Evolutionary conservation across 371 early-diverging fungal genomes (phyloP).

Genomic region (Paraphysoderma sedebokerense): DNA sequence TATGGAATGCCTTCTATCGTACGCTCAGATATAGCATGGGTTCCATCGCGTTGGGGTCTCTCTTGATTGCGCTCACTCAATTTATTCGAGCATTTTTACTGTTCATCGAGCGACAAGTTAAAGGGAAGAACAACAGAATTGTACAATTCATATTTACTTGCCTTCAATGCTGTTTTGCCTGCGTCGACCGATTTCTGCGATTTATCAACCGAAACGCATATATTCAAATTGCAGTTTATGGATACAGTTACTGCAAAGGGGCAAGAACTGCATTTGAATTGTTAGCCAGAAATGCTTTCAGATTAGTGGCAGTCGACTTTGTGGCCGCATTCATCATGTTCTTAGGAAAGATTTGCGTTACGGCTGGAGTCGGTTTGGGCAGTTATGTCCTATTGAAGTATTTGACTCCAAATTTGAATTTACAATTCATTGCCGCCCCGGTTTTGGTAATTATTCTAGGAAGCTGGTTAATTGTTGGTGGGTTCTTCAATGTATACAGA

Average conservation of each 20-base stretch:
- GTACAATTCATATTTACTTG: conserved; percentile 17
- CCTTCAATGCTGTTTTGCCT: conserved; percentile 19
- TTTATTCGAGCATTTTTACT: conserved; percentile 14
- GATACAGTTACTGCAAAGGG: conserved; percentile 21
- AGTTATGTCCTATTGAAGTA: not conserved
- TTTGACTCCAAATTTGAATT: not conserved
- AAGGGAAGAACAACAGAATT: conserved; percentile 8
- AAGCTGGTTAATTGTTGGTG: conserved; percentile 18
- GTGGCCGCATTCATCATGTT: conserved; percentile 5
- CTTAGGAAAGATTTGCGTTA: not conserved
- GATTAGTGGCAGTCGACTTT: conserved; percentile 2
- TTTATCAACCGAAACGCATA: conserved; percentile 35
- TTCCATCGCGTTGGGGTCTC: conserved; percentile 23
- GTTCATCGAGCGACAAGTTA: conserved; percentile 7
- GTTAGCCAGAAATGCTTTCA: conserved; percentile 3
- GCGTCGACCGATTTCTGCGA: conserved; percentile 18
- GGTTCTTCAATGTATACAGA: conserved; percentile 19
- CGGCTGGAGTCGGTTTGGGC: not conserved
- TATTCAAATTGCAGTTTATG: conserved; percentile 30
- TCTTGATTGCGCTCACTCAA: conserved; percentile 25
- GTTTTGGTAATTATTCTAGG: not conserved
- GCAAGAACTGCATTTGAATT: conserved; percentile 12
- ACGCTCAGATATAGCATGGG: conserved; percentile 26
- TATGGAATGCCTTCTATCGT: conserved; percentile 16
- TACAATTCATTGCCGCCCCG: not conserved